Base-by-base conservation (phyloP, 306 rosid genomes). In the Vigna nakashimae region DNA sequence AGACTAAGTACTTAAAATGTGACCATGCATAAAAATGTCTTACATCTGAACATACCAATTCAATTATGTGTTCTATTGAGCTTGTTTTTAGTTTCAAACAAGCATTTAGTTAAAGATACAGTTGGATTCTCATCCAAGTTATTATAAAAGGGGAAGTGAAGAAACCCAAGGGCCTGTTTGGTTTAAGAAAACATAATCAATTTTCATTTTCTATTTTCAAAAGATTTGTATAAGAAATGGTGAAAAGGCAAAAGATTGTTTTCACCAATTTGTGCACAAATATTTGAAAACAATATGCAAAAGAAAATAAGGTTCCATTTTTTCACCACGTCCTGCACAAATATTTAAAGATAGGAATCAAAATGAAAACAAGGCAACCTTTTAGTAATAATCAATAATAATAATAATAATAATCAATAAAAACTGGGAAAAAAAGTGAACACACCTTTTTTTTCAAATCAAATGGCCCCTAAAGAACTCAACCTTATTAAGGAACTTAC, bases 11-110 rank as follows among this genome's bases (percentile, higher is more conserved):
- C 38, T 38, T 55, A 64, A 52, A 59, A 70, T 43, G 51, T 45
- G 22, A 57, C 17, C 45, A 11, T 32, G 70, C 56, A 77, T 73
- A 53, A 49, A 43, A 22, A 52, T 53, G 65, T 64, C 34, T 20
- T 26, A 71, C 56, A 43, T 14, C 17, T 28, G 20, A 40, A 55
- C 53, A 11, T 22, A 14, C 4, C 74, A 73, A 73, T 43, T 38
- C 42, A 65, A 32, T 48, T 18, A 40, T 30, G 22, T 28, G 7
- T 40, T 52, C 24, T 11, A 11, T 24, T 7, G n/a, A 58, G 32
- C 32, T 30, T 30, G 32, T 30, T 30, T 28, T 30, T 30, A 30
- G 32, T 30, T 30, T 30, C 3, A 26, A 11, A 24, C 36, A 12
- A 10, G 34, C 3, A 30, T 30, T 30, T 30, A 30, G 5, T 30